These are phyloP conservation scores for Emiliania huxleyi DNA, from an alignment of 78 protist genomes.

Conservation along the genomic window DNA sequence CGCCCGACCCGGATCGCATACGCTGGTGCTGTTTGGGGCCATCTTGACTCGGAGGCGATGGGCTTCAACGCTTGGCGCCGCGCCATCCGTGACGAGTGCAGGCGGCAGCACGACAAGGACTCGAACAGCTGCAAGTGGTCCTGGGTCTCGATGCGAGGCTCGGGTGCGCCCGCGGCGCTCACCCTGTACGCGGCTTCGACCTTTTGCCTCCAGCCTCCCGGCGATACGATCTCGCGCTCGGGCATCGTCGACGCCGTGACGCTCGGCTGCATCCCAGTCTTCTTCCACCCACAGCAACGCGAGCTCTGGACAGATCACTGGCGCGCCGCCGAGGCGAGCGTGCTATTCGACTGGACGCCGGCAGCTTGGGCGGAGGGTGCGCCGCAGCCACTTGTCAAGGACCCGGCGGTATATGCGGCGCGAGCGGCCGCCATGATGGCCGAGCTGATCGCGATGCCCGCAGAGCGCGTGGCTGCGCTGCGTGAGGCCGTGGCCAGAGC, in stretches of 20 bases:
- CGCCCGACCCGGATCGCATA: background rate
- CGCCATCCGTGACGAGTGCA: background rate
- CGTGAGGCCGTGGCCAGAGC: background rate
- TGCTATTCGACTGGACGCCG: background rate
- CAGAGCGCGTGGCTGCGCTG: background rate
- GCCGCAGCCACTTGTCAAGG: background rate
- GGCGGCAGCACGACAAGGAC: background rate
- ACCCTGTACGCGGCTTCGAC: background rate
- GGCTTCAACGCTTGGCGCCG: background rate
- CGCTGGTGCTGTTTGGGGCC: background rate
- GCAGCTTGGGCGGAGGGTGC: background rate
- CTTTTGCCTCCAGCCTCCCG: background rate
- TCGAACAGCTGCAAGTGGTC: background rate
- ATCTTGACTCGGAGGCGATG: background rate
- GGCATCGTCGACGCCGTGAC: background rate
- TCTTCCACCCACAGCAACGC: background rate
- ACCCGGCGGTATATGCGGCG: background rate
- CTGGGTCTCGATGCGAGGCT: background rate
- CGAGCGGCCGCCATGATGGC: background rate
- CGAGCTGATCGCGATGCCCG: background rate
- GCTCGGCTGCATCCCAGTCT: background rate
- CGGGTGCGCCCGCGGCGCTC: background rate
- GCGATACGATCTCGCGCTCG: background rate
- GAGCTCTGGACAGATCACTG: background rate
- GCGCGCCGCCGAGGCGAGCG: background rate